Evolutionary conservation across 345 rosid genomes (phyloP).

Genomic region (Eutrema japonicum): DNA sequence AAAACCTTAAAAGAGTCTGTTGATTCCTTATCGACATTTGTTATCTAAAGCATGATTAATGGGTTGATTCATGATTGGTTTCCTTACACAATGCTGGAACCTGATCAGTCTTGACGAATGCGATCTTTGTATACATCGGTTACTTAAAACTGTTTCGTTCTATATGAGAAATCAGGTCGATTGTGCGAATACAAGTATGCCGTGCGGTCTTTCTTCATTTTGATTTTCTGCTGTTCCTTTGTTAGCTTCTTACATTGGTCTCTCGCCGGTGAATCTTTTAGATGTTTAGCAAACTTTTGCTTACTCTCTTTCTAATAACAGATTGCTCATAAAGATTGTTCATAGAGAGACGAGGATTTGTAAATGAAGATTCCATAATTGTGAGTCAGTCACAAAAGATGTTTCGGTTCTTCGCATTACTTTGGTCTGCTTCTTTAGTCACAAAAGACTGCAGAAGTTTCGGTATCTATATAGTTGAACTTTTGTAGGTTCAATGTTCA

Average conservation of each 20-base stretch:
- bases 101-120: conserved; percentile 20
- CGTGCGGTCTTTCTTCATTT: background rate
- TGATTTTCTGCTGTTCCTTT: conserved; percentile 8
- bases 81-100: conserved; percentile 16
- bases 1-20: conserved; percentile 25
- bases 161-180: background rate
- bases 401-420: background rate
- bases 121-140: conserved; percentile 12
- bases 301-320: background rate
- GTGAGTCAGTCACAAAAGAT: conserved; percentile 8
- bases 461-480: background rate
- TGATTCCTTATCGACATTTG: conserved; percentile 42
- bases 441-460: background rate
- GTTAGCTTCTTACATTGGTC: background rate
- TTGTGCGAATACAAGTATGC: background rate
- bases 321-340: conserved; percentile 9
- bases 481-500: background rate
- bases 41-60: conserved; percentile 34
- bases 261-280: background rate
- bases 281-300: background rate
- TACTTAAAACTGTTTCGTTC: background rate
- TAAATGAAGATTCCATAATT: background rate
- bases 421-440: background rate
- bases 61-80: conserved; percentile 33
- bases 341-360: background rate